phyloP scores from a whole-genome alignment of 805 yeast genomes.

The Candida ovalis region DNA sequence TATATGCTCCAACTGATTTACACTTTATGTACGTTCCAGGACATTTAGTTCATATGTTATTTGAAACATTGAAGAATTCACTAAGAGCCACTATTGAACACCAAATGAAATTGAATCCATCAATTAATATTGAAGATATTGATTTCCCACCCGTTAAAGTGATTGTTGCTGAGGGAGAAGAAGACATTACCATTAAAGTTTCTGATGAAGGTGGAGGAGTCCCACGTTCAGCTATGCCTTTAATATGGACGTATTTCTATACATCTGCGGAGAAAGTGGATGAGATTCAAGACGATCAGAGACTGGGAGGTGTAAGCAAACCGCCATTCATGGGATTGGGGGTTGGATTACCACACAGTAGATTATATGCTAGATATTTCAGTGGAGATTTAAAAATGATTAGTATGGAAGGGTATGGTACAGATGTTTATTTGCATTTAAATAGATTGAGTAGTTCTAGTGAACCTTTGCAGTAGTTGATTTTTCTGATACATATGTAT shows the following conservation, averaged over 20 bases:
- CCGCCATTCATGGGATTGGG: constrained; percentile 97
- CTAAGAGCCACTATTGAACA: constrained; percentile 86
- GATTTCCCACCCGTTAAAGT: constrained; percentile 81
- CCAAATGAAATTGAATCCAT: constrained; percentile 54
- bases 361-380: constrained; percentile 83
- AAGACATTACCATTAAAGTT: constrained; percentile 85
- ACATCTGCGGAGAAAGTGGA: constrained; percentile 79
- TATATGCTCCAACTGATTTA: constrained; percentile 72
- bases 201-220: constrained; percentile 96
- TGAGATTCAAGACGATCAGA: constrained; percentile 24
- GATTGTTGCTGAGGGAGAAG: constrained; percentile 83
- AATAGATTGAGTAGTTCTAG: constrained; percentile 71
- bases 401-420: constrained; percentile 92
- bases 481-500: background rate
- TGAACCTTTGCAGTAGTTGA: constrained; percentile 55
- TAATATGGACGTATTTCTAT: constrained; percentile 88
- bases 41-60: constrained; percentile 85
- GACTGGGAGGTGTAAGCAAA: constrained; percentile 26
- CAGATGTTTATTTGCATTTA: constrained; percentile 85
- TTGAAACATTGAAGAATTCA: constrained; percentile 84
- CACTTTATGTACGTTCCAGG: constrained; percentile 92
- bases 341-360: constrained; percentile 82
- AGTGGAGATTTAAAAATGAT: constrained; percentile 87
- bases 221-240: constrained; percentile 75
- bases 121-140: constrained; percentile 53